Evolutionary conservation across 2,329 filamentous ascomycete species (phyloP).

Genomic region (Cephalotrichum gorgonifer): DNA sequence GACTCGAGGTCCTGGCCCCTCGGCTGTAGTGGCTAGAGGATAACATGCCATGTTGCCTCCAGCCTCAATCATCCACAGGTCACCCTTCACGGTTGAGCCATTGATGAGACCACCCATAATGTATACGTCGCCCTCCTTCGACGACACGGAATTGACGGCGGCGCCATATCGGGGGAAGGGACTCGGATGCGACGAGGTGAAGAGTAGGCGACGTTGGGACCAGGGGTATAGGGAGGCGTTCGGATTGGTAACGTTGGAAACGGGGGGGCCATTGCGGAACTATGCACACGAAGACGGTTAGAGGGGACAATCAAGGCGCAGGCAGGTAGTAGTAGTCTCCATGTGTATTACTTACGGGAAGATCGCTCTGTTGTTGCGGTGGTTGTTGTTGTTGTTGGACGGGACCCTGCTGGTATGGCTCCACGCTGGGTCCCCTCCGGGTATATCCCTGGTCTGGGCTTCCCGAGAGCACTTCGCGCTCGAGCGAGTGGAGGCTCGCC

Average conservation of each 20-base stretch:
- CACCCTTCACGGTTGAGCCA: slow-evolving; percentile 89
- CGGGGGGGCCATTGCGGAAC: slow-evolving; percentile 42
- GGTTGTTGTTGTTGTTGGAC: slow-evolving; percentile 21
- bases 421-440: slow-evolving; percentile 39
- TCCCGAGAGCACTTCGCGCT: slow-evolving; percentile 42
- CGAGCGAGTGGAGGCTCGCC: slow-evolving; percentile 67
- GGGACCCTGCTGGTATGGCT: slow-evolving; percentile 39
- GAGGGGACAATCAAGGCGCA: slow-evolving; percentile 1
- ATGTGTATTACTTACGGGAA: slow-evolving; percentile 26
- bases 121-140: slow-evolving; percentile 95
- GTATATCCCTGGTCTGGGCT: slow-evolving; percentile 56
- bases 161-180: slow-evolving; percentile 96
- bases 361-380: slow-evolving; percentile 18
- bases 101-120: slow-evolving; percentile 96
- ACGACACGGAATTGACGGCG: slow-evolving; percentile 83
- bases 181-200: slow-evolving; percentile 69
- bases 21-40: slow-evolving; percentile 80
- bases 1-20: slow-evolving; percentile 89
- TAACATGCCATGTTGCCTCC: slow-evolving; percentile 82
- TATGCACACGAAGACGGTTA: slow-evolving; percentile 17
- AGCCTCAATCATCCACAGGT: slow-evolving; percentile 95
- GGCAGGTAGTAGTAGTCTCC: slow-evolving; percentile 6
- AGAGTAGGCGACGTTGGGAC: slow-evolving; percentile 83
- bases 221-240: slow-evolving; percentile 88
- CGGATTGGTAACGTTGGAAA: slow-evolving; percentile 30